These are phyloP conservation scores for Tolypocladium tropicale DNA, from an alignment of 2,329 filamentous ascomycete species.

Conservation along the genomic window DNA sequence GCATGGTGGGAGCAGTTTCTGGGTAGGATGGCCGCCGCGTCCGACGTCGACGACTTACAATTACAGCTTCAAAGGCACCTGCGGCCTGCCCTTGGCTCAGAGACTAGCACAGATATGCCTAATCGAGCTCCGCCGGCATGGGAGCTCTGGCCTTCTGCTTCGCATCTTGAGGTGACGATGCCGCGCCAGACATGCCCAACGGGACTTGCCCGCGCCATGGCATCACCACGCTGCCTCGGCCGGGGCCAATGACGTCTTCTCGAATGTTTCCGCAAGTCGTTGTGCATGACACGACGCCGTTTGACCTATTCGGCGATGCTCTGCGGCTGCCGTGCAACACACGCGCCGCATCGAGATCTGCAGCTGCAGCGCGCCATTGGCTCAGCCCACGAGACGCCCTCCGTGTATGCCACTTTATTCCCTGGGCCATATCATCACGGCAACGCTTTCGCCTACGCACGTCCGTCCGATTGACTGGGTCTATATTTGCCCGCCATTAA, in stretches of 20 bases:
- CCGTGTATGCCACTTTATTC: neutral
- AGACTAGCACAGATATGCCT: neutral
- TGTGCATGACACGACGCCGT: neutral
- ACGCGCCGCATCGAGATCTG: conserved; percentile 17
- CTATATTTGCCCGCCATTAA: neutral
- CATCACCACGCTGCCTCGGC: neutral
- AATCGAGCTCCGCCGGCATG: too few relatives aligned
- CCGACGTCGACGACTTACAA: neutral
- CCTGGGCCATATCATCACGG: too few relatives aligned
- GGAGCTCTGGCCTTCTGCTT: too few relatives aligned
- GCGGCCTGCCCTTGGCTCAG: too few relatives aligned
- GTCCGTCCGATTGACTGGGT: neutral
- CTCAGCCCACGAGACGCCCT: neutral
- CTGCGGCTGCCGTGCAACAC: conserved; percentile 10
- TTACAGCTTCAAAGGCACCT: neutral
- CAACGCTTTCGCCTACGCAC: neutral
- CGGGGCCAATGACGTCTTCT: neutral
- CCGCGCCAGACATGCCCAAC: neutral
- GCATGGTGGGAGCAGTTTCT: too few relatives aligned
- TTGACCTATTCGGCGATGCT: neutral
- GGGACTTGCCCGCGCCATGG: neutral
- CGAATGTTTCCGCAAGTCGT: neutral
- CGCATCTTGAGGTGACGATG: neutral
- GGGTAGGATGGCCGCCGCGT: neutral
- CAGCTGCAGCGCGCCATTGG: conserved; percentile 9